Evolutionary conservation across 2,329 filamentous ascomycete genomes (phyloP), one percentile per base, ranked within the genome.

Genomic region (Alternaria triticimaculans): DNA sequence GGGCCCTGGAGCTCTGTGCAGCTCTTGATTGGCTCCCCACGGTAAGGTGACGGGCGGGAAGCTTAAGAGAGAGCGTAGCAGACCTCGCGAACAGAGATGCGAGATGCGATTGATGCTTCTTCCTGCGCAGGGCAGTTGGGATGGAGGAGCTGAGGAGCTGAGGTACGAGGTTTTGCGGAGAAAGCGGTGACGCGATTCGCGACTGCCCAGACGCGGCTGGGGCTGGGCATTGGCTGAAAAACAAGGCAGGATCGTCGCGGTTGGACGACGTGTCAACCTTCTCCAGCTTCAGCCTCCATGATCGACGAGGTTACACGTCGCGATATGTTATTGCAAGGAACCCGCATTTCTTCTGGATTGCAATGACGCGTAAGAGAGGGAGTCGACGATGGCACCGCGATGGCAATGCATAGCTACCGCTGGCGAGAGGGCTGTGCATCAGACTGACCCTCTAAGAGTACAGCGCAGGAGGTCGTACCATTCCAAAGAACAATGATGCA

Each of bases 131-230:
- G 8, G 55, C 55, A 59, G 49, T 25, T 54, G 55, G n/a, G 41
- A 25, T 55, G 56, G 10, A 26, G n/a, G 60, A 59, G 49, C 28
- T 59, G 28, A 58, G 51, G 21, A 30, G 48, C 51, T 56, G 44
- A 56, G 58, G 43, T 63, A n/a, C 5, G 21, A 44, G 53, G 23
- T 20, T 44, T 55, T 26, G 18, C 12, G 33, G 25, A 23, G 55
- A 51, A 45, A 57, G 60, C 49, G 60, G 54, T 51, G 56, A 54
- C 60, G 30, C 48, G 43, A 48, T 55, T 28, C 60, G 55, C 44
- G 44, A 60, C 49, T 18, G 56, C 43, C 56, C 49, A 55, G 56
- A 58, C 49, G 56, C 26, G 49, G 60, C 50, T 53, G 48, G 46
- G 55, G 55, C 60, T 63, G 44, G 49, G 60, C 60, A 45, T 26